Evolutionary conservation across 495 filamentous ascomycete genomes (phyloP), one percentile per base, ranked within the genome.

Genomic region (Talaromyces thailandensis): DNA sequence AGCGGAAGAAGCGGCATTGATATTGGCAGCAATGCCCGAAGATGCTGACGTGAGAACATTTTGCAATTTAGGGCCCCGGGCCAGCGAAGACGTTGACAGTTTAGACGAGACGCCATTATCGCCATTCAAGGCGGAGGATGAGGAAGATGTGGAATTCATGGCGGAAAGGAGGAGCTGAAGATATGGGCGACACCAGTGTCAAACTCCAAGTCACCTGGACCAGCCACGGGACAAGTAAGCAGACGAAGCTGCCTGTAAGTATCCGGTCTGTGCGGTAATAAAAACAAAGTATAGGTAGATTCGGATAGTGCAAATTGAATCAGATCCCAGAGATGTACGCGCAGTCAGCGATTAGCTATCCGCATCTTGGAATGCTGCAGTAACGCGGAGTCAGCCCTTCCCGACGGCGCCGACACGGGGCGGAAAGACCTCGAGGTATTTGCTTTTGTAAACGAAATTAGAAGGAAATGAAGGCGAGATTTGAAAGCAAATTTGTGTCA

Each of bases 351-450:
- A 71, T 70, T 77, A 76, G 74, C 75, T 78, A 70, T 79, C 71
- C 78, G 77, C 77, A 80, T 80, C 71, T 79, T 80, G 77, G 70
- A 73, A 70, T 75, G 73, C 68, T 78, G 63, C 67, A 68, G 72
- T 76, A 71, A 76, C 74, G 73, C 72, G 75, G 70, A 76, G 75
- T 57, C 50, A 74, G 74, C 77, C 70, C 76, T 77, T 68, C 71
- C 72, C 66, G 75, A 75, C 74, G 76, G 73, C 75, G 67, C 72
- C 75, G 75, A 71, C 75, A 57, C 23, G 50, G 50, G 23, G 55
- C 55, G 26, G 18, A 57, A 21, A 31, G 29, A 23, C 29, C 55
- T 57, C 28, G 55, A 57, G 6, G 50, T 48, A 28, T 53, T 53
- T 53, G 7, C 24, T 57, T 57, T 57, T 57, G 11, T 28, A 18